Conservation (phyloP, 371 early-diverging fungal species). For the Haplosporangium sp. region DNA sequence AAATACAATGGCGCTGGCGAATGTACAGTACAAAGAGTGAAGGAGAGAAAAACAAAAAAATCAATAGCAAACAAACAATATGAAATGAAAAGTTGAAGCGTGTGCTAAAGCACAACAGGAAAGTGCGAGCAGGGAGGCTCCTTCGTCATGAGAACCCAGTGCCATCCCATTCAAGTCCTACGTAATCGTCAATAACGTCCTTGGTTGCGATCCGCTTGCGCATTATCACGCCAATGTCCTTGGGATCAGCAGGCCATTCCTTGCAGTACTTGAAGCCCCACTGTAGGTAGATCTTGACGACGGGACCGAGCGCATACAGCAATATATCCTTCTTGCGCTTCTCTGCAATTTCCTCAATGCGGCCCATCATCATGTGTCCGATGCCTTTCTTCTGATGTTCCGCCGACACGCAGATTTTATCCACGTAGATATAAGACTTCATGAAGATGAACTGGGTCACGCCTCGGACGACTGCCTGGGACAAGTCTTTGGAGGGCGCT, state of each 20-base stretch:
- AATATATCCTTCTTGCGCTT: conserved; percentile 52
- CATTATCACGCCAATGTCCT: conserved; percentile 52
- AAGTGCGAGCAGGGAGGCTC: no score
- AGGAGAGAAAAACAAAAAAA: no score
- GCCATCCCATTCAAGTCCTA: conserved; percentile 44
- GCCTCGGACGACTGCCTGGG: conserved; percentile 43
- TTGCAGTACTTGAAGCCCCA: conserved; percentile 55
- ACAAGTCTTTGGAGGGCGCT: conserved; percentile 12
- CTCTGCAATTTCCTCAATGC: conserved; percentile 32
- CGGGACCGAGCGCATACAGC: conserved; percentile 52
- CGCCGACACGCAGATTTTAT: conserved; percentile 52
- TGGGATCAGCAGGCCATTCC: conserved; percentile 47
- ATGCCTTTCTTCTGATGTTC: conserved; percentile 53
- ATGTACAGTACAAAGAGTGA: no score
- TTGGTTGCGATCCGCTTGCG: conserved; percentile 41
- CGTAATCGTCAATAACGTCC: conserved; percentile 34
- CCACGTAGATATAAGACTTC: conserved; percentile 54
- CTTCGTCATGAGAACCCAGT: conserved; percentile 30
- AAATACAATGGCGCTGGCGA: no score
- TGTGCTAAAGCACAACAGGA: no score
- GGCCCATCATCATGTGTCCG: conserved; percentile 47
- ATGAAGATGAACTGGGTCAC: conserved; percentile 55
- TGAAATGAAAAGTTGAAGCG: no score
- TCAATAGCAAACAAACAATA: no score
- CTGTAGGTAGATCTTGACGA: conserved; percentile 39